Conservation (phyloP, 2,329 filamentous ascomycete genomes). For the Penicillium hordei region DNA sequence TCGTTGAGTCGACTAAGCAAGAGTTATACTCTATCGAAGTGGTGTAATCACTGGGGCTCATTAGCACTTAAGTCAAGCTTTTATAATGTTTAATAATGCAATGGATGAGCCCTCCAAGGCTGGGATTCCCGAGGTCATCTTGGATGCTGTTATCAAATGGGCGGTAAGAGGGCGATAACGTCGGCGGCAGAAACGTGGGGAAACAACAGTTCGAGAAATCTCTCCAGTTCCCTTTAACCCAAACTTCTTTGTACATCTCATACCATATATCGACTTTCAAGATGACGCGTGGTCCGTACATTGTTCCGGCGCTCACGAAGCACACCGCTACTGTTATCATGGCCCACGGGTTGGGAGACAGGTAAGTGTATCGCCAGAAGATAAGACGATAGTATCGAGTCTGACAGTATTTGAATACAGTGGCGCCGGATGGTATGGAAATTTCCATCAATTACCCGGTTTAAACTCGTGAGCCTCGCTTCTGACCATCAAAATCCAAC, state of each 20-base stretch:
- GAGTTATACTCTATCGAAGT: conserved; percentile 15
- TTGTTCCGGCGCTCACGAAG: conserved; percentile 74
- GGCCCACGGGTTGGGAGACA: conserved; percentile 87
- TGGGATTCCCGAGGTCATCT: background rate
- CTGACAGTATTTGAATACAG: conserved; percentile 33
- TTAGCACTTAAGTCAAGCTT: background rate
- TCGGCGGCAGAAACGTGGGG: conserved; percentile 29
- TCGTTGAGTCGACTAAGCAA: conserved; percentile 19
- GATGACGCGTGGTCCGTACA: conserved; percentile 58
- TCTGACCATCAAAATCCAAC: background rate
- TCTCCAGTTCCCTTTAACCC: background rate
- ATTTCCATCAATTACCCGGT: background rate
- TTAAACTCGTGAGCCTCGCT: background rate
- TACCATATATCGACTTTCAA: conserved; percentile 15
- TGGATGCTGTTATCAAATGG: conserved; percentile 1
- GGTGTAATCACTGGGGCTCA: background rate
- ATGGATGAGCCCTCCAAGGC: background rate
- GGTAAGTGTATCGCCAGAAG: conserved; percentile 47
- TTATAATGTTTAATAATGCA: conserved; percentile 8
- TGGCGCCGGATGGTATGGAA: conserved; percentile 48
- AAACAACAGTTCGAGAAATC: conserved; percentile 1
- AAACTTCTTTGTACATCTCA: background rate
- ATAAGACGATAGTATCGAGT: background rate
- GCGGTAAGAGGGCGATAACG: conserved; percentile 25
- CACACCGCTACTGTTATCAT: conserved; percentile 97